Evolutionary conservation across 768 basidiomycete species (phyloP).

Genomic region (Hericium coralloides): DNA sequence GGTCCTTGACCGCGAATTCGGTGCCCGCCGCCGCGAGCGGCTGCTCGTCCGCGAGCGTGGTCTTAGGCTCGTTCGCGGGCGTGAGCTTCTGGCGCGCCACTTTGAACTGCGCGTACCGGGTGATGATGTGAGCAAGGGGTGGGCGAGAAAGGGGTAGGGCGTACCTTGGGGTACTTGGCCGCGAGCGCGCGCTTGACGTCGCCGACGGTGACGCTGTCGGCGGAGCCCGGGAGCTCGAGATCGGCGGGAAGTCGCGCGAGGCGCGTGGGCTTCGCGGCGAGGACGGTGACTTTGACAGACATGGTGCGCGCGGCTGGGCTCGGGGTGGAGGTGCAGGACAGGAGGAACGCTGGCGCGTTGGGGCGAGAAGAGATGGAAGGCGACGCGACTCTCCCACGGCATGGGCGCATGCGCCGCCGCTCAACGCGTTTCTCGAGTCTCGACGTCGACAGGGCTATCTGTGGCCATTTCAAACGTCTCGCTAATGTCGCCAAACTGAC

Average conservation of each 20-base stretch:
- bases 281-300: slow-evolving; percentile 44
- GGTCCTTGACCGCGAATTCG: slow-evolving; percentile 77
- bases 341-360: too few relatives aligned
- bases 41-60: slow-evolving; percentile 52
- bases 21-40: slow-evolving; percentile 50
- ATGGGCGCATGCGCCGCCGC: too few relatives aligned
- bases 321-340: too few relatives aligned
- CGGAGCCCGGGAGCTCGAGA: slow-evolving; percentile 35
- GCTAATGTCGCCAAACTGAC: too few relatives aligned
- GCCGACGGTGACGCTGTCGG: slow-evolving; percentile 44
- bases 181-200: slow-evolving; percentile 65
- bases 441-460: too few relatives aligned
- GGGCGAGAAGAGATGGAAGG: too few relatives aligned
- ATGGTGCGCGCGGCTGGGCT: too few relatives aligned
- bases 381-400: too few relatives aligned
- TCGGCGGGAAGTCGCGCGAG: slow-evolving; percentile 44
- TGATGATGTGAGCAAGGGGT: neutral
- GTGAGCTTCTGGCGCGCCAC: slow-evolving; percentile 66
- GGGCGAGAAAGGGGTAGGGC: slow-evolving; percentile 5
- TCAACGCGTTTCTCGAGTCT: too few relatives aligned
- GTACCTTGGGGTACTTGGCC: slow-evolving; percentile 42
- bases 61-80: slow-evolving; percentile 49
- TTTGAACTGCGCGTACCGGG: slow-evolving; percentile 45
- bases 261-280: slow-evolving; percentile 33
- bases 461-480: too few relatives aligned